Base-by-base conservation (phyloP, 163 green algal genomes). In the Scenedesmus sp. region DNA sequence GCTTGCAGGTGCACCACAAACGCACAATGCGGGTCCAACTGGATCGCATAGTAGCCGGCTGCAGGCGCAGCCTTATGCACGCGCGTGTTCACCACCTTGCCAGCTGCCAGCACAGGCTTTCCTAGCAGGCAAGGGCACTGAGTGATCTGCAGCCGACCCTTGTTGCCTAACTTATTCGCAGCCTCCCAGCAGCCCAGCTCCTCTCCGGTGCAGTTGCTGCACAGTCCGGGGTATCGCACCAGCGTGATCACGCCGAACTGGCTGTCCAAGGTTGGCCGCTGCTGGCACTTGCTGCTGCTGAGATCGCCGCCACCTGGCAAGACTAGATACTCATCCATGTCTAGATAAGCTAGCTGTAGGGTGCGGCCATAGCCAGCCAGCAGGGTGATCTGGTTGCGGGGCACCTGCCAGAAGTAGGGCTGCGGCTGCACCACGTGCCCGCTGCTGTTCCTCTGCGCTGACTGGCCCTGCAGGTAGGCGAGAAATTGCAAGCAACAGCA, bases 371-470 rank as follows among this genome's bases (percentile, higher is more conserved):
- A 55, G 56, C 34, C 76, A 1, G 76, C 87, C 87, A 91, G 76
- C 59, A 91, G 74, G 2, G 87, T 54, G 13, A 91, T 66, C 57
- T 91, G 87, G 59, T 91, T 87, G 34, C 76, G 74, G 12, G 87
- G 87, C 18, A 81, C n/a, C 76, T 91, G 87, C 87, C 87, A 91
- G 59, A 77, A 91, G 76, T 87, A 87, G 6, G 76, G 70, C 70
- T 79, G 70, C 23, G 70, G 70, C 5, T 52, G 23, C 13, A 52
- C 13, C 23, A 6, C 23, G 5, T 79, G 70, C 2, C 70, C 23
- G 70, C 70, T 79, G 70, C 70, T 79, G 70, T 79, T 13, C 23
- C 1, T 52, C 70, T 79, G 70, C 70, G 23, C 23, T 52, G 70
- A 79, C 70, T 79, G 70, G 70, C 70, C 70, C 70, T 79, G 70